Percentiles rank a stretch among this genome's conserved stretches.
phyloP scores from a whole-genome alignment of 495 filamentous ascomycete species.

The Lasiosphaeria ovina region DNA sequence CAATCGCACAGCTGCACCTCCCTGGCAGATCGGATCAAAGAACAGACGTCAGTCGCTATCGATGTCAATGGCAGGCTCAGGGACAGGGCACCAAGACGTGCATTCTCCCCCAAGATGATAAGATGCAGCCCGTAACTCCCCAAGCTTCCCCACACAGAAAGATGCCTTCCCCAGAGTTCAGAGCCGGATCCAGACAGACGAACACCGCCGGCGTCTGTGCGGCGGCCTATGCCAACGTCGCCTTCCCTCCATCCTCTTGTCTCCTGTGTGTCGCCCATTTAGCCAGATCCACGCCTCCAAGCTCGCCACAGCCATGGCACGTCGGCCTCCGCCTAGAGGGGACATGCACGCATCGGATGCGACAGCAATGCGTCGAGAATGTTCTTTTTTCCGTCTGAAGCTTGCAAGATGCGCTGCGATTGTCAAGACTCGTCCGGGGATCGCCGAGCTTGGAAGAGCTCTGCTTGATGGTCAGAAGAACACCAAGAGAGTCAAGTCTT shows the following conservation, averaged over 20 bases:
- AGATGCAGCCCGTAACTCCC: not conserved
- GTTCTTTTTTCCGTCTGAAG: slow-evolving; percentile 3
- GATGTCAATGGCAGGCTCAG: too few relatives aligned
- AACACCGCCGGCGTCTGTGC: slow-evolving; percentile 6
- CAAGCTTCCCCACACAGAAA: not conserved
- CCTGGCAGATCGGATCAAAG: too few relatives aligned
- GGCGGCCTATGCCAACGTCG: slow-evolving; percentile 2
- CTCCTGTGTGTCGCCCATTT: slow-evolving; percentile 17
- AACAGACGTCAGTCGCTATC: too few relatives aligned
- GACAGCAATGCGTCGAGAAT: slow-evolving; percentile 18
- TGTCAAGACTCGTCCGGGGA: not conserved
- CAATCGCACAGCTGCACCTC: too few relatives aligned
- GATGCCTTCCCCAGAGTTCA: slow-evolving; percentile 12
- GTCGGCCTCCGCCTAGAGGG: slow-evolving; percentile 12
- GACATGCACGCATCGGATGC: slow-evolving; percentile 16
- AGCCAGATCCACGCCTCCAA: slow-evolving; percentile 19
- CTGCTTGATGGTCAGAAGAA: not conserved
- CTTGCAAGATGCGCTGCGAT: not conserved
- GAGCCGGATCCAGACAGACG: not conserved
- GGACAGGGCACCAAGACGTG: too few relatives aligned
- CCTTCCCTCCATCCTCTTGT: not conserved
- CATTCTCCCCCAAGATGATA: not conserved
- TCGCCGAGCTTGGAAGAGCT: not conserved
- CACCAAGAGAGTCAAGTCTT: not conserved
- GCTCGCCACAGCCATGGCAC: slow-evolving; percentile 18